Base-by-base conservation (phyloP, 768 basidiomycete genomes). In the Pleurotus tuber-regium region DNA sequence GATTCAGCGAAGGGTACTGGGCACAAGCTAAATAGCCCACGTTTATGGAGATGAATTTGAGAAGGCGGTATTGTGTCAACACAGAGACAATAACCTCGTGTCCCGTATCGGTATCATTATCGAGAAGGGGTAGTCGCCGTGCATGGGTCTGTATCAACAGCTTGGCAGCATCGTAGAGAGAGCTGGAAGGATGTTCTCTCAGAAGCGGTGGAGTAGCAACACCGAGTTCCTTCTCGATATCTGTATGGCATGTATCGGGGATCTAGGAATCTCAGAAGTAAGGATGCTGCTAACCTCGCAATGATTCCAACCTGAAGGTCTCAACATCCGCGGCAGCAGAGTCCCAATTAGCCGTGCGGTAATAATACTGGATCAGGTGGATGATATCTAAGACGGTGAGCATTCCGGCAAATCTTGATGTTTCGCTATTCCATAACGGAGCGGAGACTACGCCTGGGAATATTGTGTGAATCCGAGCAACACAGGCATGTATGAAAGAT, bases 371-470 rank as follows among this genome's bases (percentile, higher is more conserved):
- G 58, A 99, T 98, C 57, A 99, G 84, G 66, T 99, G 97, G 52
- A 99, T 98, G 66, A 99, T 94, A 68, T 99, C 97, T 52, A 93
- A 82, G n/a, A 98, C 92, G 7, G 97, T 99, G 63, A 99, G 88
- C 96, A 99, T 98, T 54, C 97, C 97, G 7, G 92, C 92, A 62
- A 99, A 99, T 35, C 77, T 83, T 4, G 92, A 95, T 54, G 82
- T 83, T 57, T 93, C 90, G 67, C 93, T 96, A 73, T 98, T 96
- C 92, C 96, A 99, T 21, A 99, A 76, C 10, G 97, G 96, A 0
- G 97, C 97, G 4, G 97, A 98, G 18, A 98, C 95, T 54, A 98
- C 95, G 55, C 94, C 96, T 97, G 65, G 5, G 59, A 59, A 42
- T 40, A 40, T 29, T 40, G 8, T 54, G 33, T 49, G 33, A 16